Evolutionary conservation across 2,329 filamentous ascomycete genomes (phyloP), one percentile per base, ranked within the genome.

Genomic region (Trichoderma koningiopsis): DNA sequence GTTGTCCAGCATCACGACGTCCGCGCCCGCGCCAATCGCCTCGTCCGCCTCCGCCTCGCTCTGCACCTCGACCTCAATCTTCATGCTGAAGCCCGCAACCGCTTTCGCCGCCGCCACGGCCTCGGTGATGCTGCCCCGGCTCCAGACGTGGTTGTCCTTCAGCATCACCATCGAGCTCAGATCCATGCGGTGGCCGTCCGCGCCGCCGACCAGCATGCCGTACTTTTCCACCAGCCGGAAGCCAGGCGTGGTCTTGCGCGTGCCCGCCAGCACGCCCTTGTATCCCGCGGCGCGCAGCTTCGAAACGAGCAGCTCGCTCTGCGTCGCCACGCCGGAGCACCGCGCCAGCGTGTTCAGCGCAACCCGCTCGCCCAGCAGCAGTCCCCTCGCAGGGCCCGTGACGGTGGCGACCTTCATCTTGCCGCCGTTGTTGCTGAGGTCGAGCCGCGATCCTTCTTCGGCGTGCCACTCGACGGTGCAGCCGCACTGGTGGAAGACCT

Each of bases 91-190:
- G 0, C 96, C 96, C 10, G 90, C 95, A 0, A 91, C 93, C 13
- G 89, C 86, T 78, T 93, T 93, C 29, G 96, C 96, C 2, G 95
- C 93, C 52, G 84, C 84, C 29, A 99, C 94, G 6, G 96, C 96
- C 27, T 92, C 89, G 1, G 91, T 89, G 79, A 99, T 98, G 77
- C 91, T 92, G 31, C 91, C 91, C 66, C 92, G 91, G 72, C 93
- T 93, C 91, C 95, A 97, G 69, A 99, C 91, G 81, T 99, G 96
- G 81, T 99, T 99, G 81, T 99, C 96, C 84, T 99, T 99, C 73
- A 99, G 86, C 96, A 99, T 99, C 68, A 94, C 94, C 96, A 99
- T 98, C 72, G 91, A 88, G 79, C 89, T 92, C 68, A 99, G 84
- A 79, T 99, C 96, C 81, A 97, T 93, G 37, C 96, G 86, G 80